Conservation (phyloP, 1,284 basidiomycete genomes). For the Rhizoctonia solani region DNA sequence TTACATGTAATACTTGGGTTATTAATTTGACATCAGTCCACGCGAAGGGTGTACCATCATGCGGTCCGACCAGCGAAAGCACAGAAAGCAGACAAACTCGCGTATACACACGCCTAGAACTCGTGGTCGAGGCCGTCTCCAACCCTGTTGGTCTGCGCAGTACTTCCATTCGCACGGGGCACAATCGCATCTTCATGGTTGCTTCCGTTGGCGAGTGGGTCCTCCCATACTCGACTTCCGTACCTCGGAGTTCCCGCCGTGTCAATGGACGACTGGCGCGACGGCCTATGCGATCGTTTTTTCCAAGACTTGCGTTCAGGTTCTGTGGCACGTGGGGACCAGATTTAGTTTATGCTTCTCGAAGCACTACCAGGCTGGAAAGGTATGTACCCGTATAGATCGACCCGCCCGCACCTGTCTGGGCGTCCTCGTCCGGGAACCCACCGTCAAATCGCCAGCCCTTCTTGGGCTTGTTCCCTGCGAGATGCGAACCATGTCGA, state of each 20-base stretch:
- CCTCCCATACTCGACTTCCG: slow-evolving; percentile 29
- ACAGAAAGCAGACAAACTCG: too few relatives aligned
- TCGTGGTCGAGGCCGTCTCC: slow-evolving; percentile 11
- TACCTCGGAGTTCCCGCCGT: neutral
- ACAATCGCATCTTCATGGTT: neutral
- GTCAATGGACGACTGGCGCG: slow-evolving; percentile 8
- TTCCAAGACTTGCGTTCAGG: slow-evolving; percentile 10
- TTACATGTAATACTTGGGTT: slow-evolving; percentile 5
- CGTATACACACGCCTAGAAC: too few relatives aligned
- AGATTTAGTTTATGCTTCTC: neutral
- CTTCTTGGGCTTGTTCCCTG: slow-evolving; percentile 7
- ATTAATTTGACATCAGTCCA: too few relatives aligned
- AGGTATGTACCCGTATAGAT: slow-evolving; percentile 27
- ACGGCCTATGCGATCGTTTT: slow-evolving; percentile 21
- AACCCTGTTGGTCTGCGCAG: neutral
- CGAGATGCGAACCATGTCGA: neutral
- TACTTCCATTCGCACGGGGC: slow-evolving; percentile 11
- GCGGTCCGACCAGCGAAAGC: too few relatives aligned
- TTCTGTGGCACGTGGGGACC: slow-evolving; percentile 11
- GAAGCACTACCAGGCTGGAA: neutral
- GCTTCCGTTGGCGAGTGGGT: slow-evolving; percentile 1
- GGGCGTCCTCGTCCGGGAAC: slow-evolving; percentile 28
- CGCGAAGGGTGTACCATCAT: too few relatives aligned
- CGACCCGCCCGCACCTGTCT: slow-evolving; percentile 17
- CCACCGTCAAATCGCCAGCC: slow-evolving; percentile 32